Base-by-base conservation (phyloP, 108 stramenopile species). In the Ochromonas danica region DNA sequence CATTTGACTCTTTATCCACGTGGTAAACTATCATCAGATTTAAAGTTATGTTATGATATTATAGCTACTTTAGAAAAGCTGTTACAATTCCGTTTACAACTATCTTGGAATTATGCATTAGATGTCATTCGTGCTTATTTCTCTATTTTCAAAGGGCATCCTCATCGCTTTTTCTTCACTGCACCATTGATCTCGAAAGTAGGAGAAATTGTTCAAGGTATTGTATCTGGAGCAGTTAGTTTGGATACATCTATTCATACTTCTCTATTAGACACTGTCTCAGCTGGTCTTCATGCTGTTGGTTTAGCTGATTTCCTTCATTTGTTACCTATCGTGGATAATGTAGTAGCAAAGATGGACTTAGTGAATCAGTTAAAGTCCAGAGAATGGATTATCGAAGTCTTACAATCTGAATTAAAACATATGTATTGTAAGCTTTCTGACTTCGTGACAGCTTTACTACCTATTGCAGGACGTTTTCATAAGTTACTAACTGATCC, bases 281-380 rank as follows among this genome's bases (percentile, higher is more conserved):
- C 14, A 28, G 40, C 36, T 27, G 72, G 40, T 38, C 30, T 75
- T 3, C 36, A 60, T 6, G 14, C 72, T 6, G 14, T 36, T 38
- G 72, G 72, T 30, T 33, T 75, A 14, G 27, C 25, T 6, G 14
- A 36, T 3, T 75, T 75, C 31, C 40, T 42, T 27, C 14, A 6
- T 28, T 3, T 75, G 14, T 10, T 75, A 10, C 72, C 72, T 6
- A n/a, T 75, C n/a, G 27, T 42, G 28, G 72, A 75, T 41, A 75
- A 6, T 6, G 22, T 6, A 3, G 63, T 6, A 6, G 63, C 10
- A 6, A 36, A 36, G 10, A 25, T 10, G 10, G 30, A 6, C 10
- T 36, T 33, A 10, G 31, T 67, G 63, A 51, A 51, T 22, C 6
- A 51, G 6, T 14, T 51, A 14, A 22, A 51, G 45, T 51, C 45